phyloP scores from a whole-genome alignment of 345 rosid species.

The Fremontodendron californicum region DNA sequence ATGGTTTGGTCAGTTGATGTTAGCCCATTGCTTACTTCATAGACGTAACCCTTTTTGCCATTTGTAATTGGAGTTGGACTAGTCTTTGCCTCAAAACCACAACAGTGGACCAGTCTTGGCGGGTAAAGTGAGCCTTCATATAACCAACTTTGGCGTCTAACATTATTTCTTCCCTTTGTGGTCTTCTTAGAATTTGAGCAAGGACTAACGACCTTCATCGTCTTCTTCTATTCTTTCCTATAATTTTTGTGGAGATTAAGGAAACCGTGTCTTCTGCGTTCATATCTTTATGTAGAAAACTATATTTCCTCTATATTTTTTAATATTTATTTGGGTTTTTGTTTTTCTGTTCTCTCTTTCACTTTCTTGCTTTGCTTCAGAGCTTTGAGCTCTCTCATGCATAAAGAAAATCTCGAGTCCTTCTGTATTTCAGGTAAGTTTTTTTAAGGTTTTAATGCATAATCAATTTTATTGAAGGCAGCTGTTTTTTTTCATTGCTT shows the following conservation, averaged over 20 bases:
- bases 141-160: neutral
- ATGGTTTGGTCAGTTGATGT: slow-evolving; percentile 15
- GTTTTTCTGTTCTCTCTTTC: neutral
- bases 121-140: slow-evolving; percentile 14
- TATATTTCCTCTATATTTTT: too few relatives aligned
- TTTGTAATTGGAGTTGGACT: slow-evolving; percentile 3
- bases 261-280: neutral
- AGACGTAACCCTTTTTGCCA: neutral
- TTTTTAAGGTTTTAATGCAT: slow-evolving; percentile 2
- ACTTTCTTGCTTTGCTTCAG: neutral
- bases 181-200: slow-evolving; percentile 2
- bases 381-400: slow-evolving; percentile 7
- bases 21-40: slow-evolving; percentile 9
- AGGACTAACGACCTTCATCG: slow-evolving; percentile 13
- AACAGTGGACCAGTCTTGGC: slow-evolving; percentile 22
- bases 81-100: neutral
- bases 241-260: neutral
- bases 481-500: neutral
- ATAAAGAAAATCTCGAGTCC: neutral
- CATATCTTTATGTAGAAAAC: neutral
- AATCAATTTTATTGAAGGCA: neutral
- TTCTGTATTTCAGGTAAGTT: slow-evolving; percentile 2
- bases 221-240: neutral
- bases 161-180: neutral
- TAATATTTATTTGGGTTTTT: neutral